Evolutionary conservation across 306 rosid genomes (phyloP).

Genomic region (peach (Prunus persica)): DNA sequence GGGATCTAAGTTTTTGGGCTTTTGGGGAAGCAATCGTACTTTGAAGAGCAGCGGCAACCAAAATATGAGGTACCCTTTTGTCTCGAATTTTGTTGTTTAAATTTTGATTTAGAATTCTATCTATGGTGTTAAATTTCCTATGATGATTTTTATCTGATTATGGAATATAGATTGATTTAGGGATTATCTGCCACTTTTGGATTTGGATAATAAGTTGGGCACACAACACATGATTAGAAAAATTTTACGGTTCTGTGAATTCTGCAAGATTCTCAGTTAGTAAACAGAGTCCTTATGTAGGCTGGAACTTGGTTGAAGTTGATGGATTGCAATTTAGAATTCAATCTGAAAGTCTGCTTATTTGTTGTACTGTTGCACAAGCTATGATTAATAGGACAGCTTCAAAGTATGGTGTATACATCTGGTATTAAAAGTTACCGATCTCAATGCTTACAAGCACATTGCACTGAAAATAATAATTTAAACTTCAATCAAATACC

Average conservation of each 20-base stretch:
- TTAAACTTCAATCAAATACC: neutral
- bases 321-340: neutral
- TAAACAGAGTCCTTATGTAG: neutral
- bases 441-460: neutral
- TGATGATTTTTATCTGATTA: neutral
- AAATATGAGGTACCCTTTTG: conserved; percentile 21
- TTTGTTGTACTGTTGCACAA: too few species aligned
- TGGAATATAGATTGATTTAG: neutral
- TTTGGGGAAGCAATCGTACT: neutral
- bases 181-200: neutral
- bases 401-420: neutral
- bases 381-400: too few species aligned
- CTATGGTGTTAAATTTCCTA: neutral
- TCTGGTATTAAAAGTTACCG: neutral
- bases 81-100: neutral
- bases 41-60: neutral
- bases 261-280: neutral
- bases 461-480: neutral
- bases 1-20: conserved; percentile 23
- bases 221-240: neutral
- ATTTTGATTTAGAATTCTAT: neutral
- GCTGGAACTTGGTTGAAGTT: neutral
- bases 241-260: neutral
- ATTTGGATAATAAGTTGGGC: neutral
- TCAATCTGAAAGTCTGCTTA: neutral